phyloP scores from a whole-genome alignment of 192 early-diverging fungal species.

The Dispira parvispora region DNA sequence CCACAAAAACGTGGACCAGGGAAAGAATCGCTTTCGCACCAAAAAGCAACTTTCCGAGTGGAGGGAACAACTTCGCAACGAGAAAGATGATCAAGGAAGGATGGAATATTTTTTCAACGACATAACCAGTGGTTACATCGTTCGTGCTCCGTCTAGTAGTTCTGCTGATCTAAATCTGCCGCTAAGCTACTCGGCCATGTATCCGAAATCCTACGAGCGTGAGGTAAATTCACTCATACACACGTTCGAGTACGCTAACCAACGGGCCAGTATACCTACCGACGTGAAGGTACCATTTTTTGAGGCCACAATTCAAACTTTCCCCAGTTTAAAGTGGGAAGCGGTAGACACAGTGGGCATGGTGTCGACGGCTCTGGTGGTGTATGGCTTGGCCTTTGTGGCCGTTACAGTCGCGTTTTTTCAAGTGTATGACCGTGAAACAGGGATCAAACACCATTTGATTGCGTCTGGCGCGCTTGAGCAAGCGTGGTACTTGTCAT shows the following conservation, averaged over 20 bases:
- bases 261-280: background rate
- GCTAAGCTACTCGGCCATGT: background rate
- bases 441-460: background rate
- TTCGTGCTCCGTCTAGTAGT: too few species aligned
- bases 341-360: background rate
- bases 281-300: background rate
- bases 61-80: background rate
- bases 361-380: background rate
- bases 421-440: conserved; percentile 5
- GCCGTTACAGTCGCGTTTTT: background rate
- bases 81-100: background rate
- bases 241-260: background rate
- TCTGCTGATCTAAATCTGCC: background rate
- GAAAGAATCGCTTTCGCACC: background rate
- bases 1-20: background rate
- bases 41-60: background rate
- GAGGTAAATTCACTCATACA: background rate
- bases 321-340: background rate
- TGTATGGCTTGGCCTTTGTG: conserved; percentile 8
- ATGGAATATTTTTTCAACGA: too few species aligned
- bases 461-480: background rate
- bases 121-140: background rate
- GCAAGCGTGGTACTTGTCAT: background rate
- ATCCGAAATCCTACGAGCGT: background rate
- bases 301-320: background rate